Evolutionary conservation across 371 early-diverging fungal species (phyloP), one percentile per base, ranked within the genome.

Genomic region (Saksenaea vasiformis): DNA sequence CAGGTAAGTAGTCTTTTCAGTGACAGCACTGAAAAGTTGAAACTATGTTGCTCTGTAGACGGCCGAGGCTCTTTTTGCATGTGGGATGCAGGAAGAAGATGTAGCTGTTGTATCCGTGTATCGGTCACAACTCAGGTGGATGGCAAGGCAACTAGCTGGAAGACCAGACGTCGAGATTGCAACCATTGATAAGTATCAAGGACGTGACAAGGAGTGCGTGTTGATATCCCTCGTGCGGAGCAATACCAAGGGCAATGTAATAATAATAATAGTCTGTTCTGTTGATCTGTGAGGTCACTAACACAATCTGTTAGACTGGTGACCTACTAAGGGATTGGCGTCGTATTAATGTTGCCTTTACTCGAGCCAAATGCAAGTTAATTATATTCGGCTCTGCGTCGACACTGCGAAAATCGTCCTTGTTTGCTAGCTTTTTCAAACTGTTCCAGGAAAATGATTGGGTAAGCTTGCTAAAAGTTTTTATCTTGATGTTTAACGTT

Each of bases 331-430:
- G 86, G 61, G 96, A 97, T 68, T 95, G 95, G 93, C 85, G 94
- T 31, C 88, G 99, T 24, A 79, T 99, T 65, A 99, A 99, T 72
- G 99, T 99, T 10, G 99, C 98, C 0, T 80, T 99, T 38, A 99
- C 99, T 4, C 80, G 99, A 41, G 97, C 99, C 0, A 92, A 90
- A 66, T 71, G 69, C 37, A 97, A 97, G 68, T 71, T 99, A n/a
- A 85, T 98, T 36, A 73, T 99, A 5, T 78, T 99, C 65, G 99
- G 99, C 0, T 95, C 94, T 0, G 61, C 66, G 7, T 70, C 72
- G 2, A 95, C 95, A 0, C 70, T 95, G 19, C 69, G 73, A 39
- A 70, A 78, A 9, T 80, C 89, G 13, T 72, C 83, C 0, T 70
- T 90, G 11, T 85, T 90, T 63, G 65, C 67, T 17, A 70, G 65